These are phyloP conservation scores for Myxozyma lipomycoides DNA, from an alignment of 805 yeast genomes.

Conservation along the genomic window DNA sequence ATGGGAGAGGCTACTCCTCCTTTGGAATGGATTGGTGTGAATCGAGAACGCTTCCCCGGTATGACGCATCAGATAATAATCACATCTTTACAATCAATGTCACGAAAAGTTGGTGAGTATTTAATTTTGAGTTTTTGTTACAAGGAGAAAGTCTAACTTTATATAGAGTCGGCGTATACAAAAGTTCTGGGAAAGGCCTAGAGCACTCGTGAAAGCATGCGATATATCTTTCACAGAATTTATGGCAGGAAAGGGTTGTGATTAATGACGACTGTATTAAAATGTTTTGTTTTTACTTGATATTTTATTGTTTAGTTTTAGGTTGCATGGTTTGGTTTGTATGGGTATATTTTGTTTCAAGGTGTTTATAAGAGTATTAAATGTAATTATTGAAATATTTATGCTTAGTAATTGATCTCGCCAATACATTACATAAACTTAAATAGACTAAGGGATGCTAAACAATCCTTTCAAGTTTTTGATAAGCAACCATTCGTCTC, in stretches of 20 bases:
- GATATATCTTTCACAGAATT: too few relatives aligned
- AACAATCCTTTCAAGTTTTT: slow-evolving; percentile 83
- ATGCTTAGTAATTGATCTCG: too few relatives aligned
- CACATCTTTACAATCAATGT: slow-evolving; percentile 66
- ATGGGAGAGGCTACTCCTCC: slow-evolving; percentile 98
- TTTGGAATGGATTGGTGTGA: slow-evolving; percentile 94
- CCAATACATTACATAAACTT: too few relatives aligned
- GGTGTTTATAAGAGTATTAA: too few relatives aligned
- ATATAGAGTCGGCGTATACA: slow-evolving; percentile 43
- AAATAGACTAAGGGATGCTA: slow-evolving; percentile 70
- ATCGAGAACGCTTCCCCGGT: slow-evolving; percentile 79
- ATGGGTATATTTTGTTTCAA: too few relatives aligned
- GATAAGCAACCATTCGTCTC: slow-evolving; percentile 93
- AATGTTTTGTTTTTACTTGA: too few relatives aligned
- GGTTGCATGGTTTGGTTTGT: too few relatives aligned
- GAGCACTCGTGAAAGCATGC: too few relatives aligned
- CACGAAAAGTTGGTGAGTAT: slow-evolving; percentile 54
- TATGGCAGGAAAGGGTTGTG: too few relatives aligned
- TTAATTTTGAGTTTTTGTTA: not conserved
- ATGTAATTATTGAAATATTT: too few relatives aligned
- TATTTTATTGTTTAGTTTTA: too few relatives aligned
- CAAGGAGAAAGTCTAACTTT: not conserved
- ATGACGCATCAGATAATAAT: slow-evolving; percentile 78
- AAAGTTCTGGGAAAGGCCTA: slow-evolving; percentile 42
- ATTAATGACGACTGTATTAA: too few relatives aligned